These are phyloP conservation scores for Pelargonium citronellum DNA, from an alignment of 441 rosid genomes.

Conservation along the genomic window DNA sequence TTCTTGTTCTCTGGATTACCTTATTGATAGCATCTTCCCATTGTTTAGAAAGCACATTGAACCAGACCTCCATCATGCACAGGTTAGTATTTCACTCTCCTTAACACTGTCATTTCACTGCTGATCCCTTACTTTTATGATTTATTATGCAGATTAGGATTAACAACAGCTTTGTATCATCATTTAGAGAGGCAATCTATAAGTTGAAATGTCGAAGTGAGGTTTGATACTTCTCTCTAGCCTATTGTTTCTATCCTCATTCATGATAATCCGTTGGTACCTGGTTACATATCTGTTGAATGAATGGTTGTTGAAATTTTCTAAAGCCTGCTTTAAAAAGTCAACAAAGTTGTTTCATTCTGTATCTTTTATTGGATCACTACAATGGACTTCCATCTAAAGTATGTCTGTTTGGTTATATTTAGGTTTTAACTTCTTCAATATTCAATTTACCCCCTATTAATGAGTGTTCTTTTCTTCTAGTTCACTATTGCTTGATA, in stretches of 20 bases:
- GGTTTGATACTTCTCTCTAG: conserved; percentile 43
- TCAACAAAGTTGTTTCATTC: neutral
- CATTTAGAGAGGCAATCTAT: conserved; percentile 97
- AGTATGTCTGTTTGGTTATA: neutral
- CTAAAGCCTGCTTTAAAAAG: conserved; percentile 1
- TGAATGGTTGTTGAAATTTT: neutral
- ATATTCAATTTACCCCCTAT: neutral
- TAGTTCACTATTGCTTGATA: conserved; percentile 8
- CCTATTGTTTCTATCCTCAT: conserved; percentile 6
- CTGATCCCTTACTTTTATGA: conserved; percentile 27
- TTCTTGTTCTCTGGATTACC: conserved; percentile 87
- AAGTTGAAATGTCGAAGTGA: conserved; percentile 94
- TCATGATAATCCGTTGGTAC: neutral
- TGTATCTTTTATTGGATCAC: neutral
- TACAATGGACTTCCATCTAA: neutral
- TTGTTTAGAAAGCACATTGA: conserved; percentile 94
- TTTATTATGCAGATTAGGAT: conserved; percentile 81
- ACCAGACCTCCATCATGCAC: conserved; percentile 99
- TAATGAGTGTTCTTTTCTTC: conserved; percentile 8
- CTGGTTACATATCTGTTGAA: neutral
- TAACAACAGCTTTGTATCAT: conserved; percentile 93
- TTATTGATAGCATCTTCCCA: conserved; percentile 95
- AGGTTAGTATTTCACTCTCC: conserved; percentile 47
- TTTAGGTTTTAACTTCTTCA: conserved; percentile 1
- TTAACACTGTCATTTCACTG: conserved; percentile 18